Evolutionary conservation across 768 basidiomycete genomes (phyloP).

Genomic region (Melanogaster broomeanus): DNA sequence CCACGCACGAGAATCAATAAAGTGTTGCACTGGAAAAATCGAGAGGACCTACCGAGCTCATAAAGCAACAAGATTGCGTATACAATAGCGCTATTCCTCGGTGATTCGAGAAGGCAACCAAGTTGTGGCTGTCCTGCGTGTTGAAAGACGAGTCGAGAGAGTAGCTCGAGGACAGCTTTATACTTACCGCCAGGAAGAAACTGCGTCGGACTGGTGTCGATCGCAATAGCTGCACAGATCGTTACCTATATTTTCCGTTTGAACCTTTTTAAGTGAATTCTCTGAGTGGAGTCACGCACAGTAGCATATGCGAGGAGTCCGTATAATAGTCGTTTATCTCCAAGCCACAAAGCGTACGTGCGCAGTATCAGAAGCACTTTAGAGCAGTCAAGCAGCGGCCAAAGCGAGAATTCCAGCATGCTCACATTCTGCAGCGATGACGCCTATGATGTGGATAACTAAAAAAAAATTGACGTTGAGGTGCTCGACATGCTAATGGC

Average conservation of each 20-base stretch:
- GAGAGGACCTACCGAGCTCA: slow-evolving; percentile 4
- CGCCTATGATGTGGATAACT: slow-evolving; percentile 8
- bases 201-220: slow-evolving; percentile 1
- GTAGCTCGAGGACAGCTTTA: neutral
- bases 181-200: slow-evolving; percentile 8
- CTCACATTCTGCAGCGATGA: slow-evolving; percentile 7
- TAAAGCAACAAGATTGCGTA: neutral
- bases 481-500: neutral
- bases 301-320: slow-evolving; percentile 10
- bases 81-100: too few relatives aligned
- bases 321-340: slow-evolving; percentile 11
- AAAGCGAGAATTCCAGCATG: neutral
- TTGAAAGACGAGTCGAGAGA: neutral
- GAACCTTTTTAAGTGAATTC: neutral
- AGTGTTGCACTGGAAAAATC: neutral
- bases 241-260: slow-evolving; percentile 1
- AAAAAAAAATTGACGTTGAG: neutral
- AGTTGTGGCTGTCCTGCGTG: neutral
- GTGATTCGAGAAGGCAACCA: too few relatives aligned
- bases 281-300: slow-evolving; percentile 1
- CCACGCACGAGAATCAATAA: neutral
- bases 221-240: slow-evolving; percentile 1
- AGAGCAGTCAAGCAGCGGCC: neutral
- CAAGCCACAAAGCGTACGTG: slow-evolving; percentile 24
- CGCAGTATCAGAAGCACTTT: slow-evolving; percentile 17